These are phyloP conservation scores for Castanea mollissima DNA, from an alignment of 306 rosid species.

Conservation along the genomic window DNA sequence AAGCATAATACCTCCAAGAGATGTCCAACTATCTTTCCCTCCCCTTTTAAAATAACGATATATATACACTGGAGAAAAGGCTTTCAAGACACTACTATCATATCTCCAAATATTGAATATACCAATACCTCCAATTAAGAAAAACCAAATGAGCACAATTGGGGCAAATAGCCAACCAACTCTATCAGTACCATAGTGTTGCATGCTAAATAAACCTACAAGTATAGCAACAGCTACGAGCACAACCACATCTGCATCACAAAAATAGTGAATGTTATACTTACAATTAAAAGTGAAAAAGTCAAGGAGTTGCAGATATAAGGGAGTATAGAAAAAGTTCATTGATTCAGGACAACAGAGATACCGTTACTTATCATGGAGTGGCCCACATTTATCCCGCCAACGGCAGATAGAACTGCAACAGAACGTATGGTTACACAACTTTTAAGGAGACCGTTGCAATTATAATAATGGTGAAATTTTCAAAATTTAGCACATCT, in stretches of 20 bases:
- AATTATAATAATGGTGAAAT: background rate
- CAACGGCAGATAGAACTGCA: slow-evolving; percentile 91
- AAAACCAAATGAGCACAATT: slow-evolving; percentile 89
- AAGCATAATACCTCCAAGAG: slow-evolving; percentile 96
- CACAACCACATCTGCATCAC: slow-evolving; percentile 70
- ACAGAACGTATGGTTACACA: slow-evolving; percentile 25
- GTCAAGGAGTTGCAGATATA: background rate
- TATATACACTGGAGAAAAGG: slow-evolving; percentile 81
- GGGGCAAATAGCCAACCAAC: slow-evolving; percentile 99
- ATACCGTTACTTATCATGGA: slow-evolving; percentile 63
- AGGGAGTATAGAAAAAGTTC: slow-evolving; percentile 11
- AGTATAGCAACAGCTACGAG: slow-evolving; percentile 81
- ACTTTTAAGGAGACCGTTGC: background rate
- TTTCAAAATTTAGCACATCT: background rate
- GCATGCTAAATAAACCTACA: slow-evolving; percentile 88
- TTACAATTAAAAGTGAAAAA: slow-evolving; percentile 4
- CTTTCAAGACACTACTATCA: slow-evolving; percentile 69
- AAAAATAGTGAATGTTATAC: slow-evolving; percentile 21
- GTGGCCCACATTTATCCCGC: slow-evolving; percentile 88
- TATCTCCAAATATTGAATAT: slow-evolving; percentile 79
- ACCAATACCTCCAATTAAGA: slow-evolving; percentile 92
- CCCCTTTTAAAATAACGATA: slow-evolving; percentile 76
- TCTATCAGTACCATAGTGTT: slow-evolving; percentile 91
- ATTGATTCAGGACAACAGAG: slow-evolving; percentile 23
- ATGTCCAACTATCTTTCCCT: slow-evolving; percentile 75